Percentiles rank a stretch among this genome's conserved stretches.
These are phyloP conservation scores for Lipomyces starkeyi DNA, from an alignment of 805 yeast genomes.

Conservation along the genomic window DNA sequence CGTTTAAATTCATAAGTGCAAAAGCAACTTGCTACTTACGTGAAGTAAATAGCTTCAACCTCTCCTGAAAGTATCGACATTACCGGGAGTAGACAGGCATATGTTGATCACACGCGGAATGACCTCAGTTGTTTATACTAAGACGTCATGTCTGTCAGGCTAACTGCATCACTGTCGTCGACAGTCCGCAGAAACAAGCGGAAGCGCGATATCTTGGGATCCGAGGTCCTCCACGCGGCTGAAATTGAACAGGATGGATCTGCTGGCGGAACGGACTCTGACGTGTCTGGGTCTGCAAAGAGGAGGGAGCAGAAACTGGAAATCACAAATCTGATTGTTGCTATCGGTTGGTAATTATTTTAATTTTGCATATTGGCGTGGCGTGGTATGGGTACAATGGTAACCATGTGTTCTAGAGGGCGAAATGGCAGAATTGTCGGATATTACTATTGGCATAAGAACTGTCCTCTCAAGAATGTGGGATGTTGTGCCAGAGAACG, in stretches of 20 bases:
- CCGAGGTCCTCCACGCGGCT: constrained; percentile 23
- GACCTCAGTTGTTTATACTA: not conserved
- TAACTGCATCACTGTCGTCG: constrained; percentile 33
- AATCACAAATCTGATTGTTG: constrained; percentile 14
- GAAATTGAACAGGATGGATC: constrained; percentile 13
- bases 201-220: constrained; percentile 24
- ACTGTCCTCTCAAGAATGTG: constrained; percentile 43
- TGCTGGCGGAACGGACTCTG: not conserved
- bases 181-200: constrained; percentile 26
- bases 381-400: not conserved
- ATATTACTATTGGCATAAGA: constrained; percentile 40
- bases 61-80: no score
- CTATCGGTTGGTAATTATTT: constrained; percentile 23
- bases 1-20: not conserved
- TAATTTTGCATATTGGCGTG: not conserved
- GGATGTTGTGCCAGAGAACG: constrained; percentile 45
- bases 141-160: constrained; percentile 25
- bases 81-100: no score
- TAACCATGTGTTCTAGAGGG: constrained; percentile 13
- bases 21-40: not conserved
- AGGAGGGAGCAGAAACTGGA: constrained; percentile 20
- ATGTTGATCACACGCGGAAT: not conserved
- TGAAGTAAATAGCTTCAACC: no score
- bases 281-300: constrained; percentile 7
- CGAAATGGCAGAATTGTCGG: constrained; percentile 31